phyloP scores from a whole-genome alignment of 2,329 filamentous ascomycete species.

The Phaeophleospora eucalypticola region DNA sequence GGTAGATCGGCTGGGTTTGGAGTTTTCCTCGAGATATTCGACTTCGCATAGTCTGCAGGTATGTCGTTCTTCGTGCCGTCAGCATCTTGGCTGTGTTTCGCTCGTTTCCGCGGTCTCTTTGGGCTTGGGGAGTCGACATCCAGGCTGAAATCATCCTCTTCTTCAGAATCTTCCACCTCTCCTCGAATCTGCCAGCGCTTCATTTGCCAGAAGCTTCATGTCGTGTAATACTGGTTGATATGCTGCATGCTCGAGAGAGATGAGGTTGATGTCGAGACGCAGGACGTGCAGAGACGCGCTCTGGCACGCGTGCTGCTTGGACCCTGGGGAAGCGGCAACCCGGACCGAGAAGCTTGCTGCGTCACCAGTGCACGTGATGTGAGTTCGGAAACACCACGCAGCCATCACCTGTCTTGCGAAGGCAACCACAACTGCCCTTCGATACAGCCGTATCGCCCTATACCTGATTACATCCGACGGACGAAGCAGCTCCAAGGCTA shows the following conservation, averaged over 20 bases:
- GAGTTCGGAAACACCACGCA: too few species aligned
- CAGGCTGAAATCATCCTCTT: conserved; percentile 37
- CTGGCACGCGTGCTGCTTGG: not conserved
- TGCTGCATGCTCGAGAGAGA: not conserved
- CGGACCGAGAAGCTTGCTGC: not conserved
- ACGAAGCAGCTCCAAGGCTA: not conserved
- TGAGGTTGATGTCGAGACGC: not conserved
- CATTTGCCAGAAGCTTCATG: conserved; percentile 36
- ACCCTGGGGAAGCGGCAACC: not conserved
- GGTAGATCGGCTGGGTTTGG: too few species aligned
- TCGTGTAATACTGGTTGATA: conserved; percentile 6
- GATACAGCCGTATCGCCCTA: too few species aligned
- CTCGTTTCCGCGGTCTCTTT: conserved; percentile 22
- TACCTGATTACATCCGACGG: too few species aligned
- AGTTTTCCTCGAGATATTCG: too few species aligned
- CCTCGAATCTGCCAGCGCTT: conserved; percentile 47
- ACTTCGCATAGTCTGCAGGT: too few species aligned
- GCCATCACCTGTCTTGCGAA: too few species aligned
- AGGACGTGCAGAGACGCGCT: not conserved
- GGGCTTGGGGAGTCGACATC: conserved; percentile 22
- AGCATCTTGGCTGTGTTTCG: conserved; percentile 10
- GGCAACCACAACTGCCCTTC: too few species aligned
- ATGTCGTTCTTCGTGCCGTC: too few species aligned
- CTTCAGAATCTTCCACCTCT: conserved; percentile 50
- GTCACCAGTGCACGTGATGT: conserved; percentile 1